Evolutionary conservation across 768 basidiomycete genomes (phyloP).

Genomic region (Rhodotorula babjevae): DNA sequence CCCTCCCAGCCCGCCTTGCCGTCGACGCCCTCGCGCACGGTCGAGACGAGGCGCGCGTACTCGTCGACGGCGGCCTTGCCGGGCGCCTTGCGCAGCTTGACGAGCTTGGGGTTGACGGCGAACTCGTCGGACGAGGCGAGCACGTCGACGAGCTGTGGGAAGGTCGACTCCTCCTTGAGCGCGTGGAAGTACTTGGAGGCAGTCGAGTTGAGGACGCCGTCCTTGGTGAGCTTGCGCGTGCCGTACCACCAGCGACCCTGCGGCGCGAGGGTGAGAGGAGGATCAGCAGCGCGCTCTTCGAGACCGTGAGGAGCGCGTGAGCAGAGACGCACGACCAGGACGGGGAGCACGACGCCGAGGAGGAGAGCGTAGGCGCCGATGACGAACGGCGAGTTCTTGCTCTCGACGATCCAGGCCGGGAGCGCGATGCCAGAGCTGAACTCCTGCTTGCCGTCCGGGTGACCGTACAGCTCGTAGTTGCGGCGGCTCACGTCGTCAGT

Average conservation of each 20-base stretch:
- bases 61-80: constrained; percentile 46
- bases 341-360: constrained; percentile 81
- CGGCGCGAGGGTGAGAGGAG: background rate
- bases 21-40: constrained; percentile 45
- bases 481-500: constrained; percentile 88
- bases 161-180: constrained; percentile 70
- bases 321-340: constrained; percentile 63
- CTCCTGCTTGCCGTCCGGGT: constrained; percentile 95
- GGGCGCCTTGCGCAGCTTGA: constrained; percentile 56
- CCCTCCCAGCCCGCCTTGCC: constrained; percentile 37
- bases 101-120: constrained; percentile 45
- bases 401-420: constrained; percentile 86
- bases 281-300: background rate
- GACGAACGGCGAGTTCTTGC: constrained; percentile 85
- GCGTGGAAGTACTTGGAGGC: constrained; percentile 84
- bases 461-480: constrained; percentile 81
- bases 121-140: constrained; percentile 55
- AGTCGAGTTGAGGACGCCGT: constrained; percentile 73
- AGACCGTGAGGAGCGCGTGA: background rate
- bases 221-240: constrained; percentile 79
- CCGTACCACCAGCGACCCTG: constrained; percentile 97
- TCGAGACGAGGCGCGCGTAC: constrained; percentile 44
- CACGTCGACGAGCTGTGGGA: constrained; percentile 66
- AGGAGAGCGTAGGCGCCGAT: constrained; percentile 78
- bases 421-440: constrained; percentile 90